These are phyloP conservation scores for Oropetium thomaeum DNA, from an alignment of 176 grass and related monocot genomes.

Conservation along the genomic window DNA sequence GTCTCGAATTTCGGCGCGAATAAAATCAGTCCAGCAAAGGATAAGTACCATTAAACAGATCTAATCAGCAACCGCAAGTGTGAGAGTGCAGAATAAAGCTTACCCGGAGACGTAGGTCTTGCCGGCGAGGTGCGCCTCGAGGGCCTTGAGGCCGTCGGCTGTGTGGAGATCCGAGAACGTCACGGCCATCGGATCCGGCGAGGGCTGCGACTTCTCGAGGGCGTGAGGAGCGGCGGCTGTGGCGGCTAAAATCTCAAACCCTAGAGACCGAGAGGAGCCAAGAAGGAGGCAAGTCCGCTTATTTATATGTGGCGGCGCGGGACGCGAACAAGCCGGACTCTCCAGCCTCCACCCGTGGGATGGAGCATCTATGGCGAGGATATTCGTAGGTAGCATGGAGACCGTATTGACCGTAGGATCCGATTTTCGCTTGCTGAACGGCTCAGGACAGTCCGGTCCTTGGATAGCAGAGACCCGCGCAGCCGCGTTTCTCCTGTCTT, in stretches of 20 bases:
- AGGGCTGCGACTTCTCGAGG: conserved; percentile 7
- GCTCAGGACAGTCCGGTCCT: not conserved
- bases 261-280: conserved; percentile 19
- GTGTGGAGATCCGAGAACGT: conserved; percentile 74
- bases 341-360: conserved; percentile 45
- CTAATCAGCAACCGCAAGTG: not conserved
- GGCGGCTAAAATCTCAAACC: conserved; percentile 54
- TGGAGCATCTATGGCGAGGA: conserved; percentile 39
- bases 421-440: not conserved
- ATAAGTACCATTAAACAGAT: not conserved
- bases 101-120: conserved; percentile 85
- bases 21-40: not conserved
- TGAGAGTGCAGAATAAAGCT: not conserved
- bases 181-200: conserved; percentile 61
- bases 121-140: conserved; percentile 64
- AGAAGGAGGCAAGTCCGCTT: not conserved
- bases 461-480: conserved; percentile 9
- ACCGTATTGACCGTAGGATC: not conserved
- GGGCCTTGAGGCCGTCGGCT: conserved; percentile 61
- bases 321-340: not conserved
- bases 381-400: not conserved
- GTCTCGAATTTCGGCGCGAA: not conserved
- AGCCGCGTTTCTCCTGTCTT: no score
- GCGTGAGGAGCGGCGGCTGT: conserved; percentile 2
- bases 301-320: conserved; percentile 27